Base-by-base conservation (phyloP, 2,329 filamentous ascomycete genomes). In the Plenodomus lindquistii region DNA sequence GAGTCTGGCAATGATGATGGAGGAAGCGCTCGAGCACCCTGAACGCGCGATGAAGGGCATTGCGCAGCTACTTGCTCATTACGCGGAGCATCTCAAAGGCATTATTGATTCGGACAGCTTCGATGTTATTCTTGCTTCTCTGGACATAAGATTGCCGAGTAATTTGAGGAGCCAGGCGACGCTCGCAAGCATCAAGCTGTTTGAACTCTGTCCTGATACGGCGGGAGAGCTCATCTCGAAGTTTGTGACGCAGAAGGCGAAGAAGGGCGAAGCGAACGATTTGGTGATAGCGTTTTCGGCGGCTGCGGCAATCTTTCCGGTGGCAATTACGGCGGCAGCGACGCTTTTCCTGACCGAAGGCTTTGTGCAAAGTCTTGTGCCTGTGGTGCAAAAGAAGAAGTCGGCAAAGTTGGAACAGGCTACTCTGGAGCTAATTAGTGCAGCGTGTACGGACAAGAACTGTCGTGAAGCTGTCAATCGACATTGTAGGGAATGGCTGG, bases 241-340 rank as follows among this genome's bases (percentile, higher is more conserved):
- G 4, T 93, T 94, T 69, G 88, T 97, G 68, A 85, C 85, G 44
- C 78, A 82, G 15, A 85, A 87, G 44, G 79, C 96, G 15, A 76
- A 82, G 58, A 85, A 87, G 55, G 86, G 86, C 43, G 93, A 88
- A 19, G 89, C 91, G 55, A 92, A 97, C 63, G 90, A 96, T 71
- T 84, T 95, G 58, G 90, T 96, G 45, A 80, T 94, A 41, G 92
- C 92, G 5, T 97, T 97, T 70, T 97, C 92, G 44, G 91, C 92
- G n/a, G 91, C 91, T 5, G 85, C 91, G 2, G 85, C 86, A 18
- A 84, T 95, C 8, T 99, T 99, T 68, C 92, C 94, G 1, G 82
- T 99, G 43, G 85, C 89, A 2, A 88, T 91, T 2, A 82, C 86
- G 46, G 81, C 89, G 37, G 89, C 87, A 2, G 81, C 89, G 2